Conservation (phyloP, 495 filamentous ascomycete species). For the Podospora appendiculata region DNA sequence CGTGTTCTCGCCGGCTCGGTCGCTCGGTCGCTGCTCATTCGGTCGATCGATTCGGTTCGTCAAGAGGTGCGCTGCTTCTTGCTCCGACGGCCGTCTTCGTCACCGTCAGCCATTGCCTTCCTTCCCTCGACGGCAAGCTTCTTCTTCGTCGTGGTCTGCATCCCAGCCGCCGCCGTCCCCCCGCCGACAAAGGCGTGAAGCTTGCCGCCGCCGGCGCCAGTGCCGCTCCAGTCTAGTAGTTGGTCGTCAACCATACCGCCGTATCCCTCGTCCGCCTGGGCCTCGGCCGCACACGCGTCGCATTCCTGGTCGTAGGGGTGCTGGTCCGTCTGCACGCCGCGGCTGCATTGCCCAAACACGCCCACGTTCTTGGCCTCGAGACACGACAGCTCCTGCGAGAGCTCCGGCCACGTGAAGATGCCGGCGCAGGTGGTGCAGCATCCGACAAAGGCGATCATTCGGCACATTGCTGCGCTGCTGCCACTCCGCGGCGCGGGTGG, state of each 20-base stretch:
- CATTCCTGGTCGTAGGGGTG: constrained; percentile 30
- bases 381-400: constrained; percentile 25
- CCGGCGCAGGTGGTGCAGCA: constrained; percentile 21
- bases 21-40: too few relatives aligned
- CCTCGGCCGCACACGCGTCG: constrained; percentile 19
- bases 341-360: constrained; percentile 20
- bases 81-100: constrained; percentile 7
- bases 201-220: too few relatives aligned
- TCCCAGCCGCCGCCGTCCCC: too few relatives aligned
- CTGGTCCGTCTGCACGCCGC: constrained; percentile 19
- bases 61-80: constrained; percentile 17
- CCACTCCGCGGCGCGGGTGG: too few relatives aligned
- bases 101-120: background rate
- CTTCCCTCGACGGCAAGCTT: background rate
- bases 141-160: background rate
- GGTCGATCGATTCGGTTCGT: background rate
- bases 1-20: too few relatives aligned
- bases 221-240: background rate
- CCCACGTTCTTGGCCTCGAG: constrained; percentile 31
- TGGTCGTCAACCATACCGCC: constrained; percentile 19
- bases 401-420: constrained; percentile 20
- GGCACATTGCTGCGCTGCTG: constrained; percentile 20
- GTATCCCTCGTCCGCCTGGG: constrained; percentile 24
- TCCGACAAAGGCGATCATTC: constrained; percentile 23
- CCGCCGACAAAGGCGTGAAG: too few relatives aligned